These are phyloP conservation scores for Solanum phureja DNA, from an alignment of 257 asterid species.

Conservation along the genomic window DNA sequence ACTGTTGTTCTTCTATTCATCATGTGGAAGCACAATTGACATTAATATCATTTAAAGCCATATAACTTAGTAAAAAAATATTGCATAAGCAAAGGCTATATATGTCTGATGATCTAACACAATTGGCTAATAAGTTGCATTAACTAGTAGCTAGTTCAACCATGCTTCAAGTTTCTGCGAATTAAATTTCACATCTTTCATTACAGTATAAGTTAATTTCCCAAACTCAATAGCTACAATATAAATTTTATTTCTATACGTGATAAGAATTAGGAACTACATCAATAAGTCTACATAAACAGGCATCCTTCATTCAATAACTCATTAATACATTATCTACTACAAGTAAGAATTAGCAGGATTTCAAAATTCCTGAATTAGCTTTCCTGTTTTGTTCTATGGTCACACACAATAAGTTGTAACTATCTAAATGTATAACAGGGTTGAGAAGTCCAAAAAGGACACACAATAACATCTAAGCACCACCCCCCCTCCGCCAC, in stretches of 20 bases:
- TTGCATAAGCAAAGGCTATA: not conserved
- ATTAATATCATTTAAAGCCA: not conserved
- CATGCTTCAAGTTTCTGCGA: not conserved
- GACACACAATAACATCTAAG: not conserved
- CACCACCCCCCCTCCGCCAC: not conserved
- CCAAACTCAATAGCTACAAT: not conserved
- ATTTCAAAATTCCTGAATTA: not conserved
- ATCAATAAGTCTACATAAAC: not conserved
- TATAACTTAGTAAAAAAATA: not conserved
- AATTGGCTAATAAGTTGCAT: not conserved
- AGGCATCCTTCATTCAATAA: not conserved
- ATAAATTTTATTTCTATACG: not conserved
- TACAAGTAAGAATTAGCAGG: not conserved
- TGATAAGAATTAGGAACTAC: not conserved
- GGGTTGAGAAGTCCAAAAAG: not conserved
- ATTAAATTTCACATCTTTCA: not conserved
- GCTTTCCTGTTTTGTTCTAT: not conserved
- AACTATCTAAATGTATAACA: not conserved
- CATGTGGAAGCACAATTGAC: not conserved
- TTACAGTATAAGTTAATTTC: not conserved
- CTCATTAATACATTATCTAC: not conserved
- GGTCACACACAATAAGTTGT: not conserved
- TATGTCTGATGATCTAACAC: not conserved
- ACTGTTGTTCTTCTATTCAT: not conserved
- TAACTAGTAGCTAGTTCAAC: not conserved